These are phyloP conservation scores for Solanum okadae DNA, from an alignment of 257 asterid species.

Conservation along the genomic window DNA sequence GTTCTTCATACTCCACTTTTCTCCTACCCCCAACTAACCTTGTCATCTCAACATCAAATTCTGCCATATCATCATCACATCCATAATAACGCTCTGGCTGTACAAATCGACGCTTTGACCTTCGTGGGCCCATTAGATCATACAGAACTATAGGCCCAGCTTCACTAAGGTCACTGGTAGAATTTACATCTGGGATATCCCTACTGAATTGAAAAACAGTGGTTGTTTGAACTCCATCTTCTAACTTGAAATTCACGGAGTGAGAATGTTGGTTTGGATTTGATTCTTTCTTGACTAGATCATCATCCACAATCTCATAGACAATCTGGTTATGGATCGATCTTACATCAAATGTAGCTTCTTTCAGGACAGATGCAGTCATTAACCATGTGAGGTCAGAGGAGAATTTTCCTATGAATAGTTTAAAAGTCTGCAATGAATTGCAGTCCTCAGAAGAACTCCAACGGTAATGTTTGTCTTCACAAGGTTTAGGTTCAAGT, in stretches of 20 bases:
- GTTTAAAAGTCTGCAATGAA: constrained; percentile 40
- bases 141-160: constrained; percentile 24
- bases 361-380: constrained; percentile 53
- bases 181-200: constrained; percentile 10
- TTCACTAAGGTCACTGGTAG: constrained; percentile 9
- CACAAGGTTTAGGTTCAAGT: constrained; percentile 58
- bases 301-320: constrained; percentile 47
- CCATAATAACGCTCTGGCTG: constrained; percentile 78
- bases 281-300: constrained; percentile 6
- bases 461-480: constrained; percentile 64
- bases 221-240: constrained; percentile 42
- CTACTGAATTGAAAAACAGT: constrained; percentile 21
- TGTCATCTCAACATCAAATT: constrained; percentile 59
- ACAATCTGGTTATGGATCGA: constrained; percentile 49
- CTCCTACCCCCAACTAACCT: constrained; percentile 63
- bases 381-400: constrained; percentile 75
- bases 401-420: constrained; percentile 48
- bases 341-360: constrained; percentile 45
- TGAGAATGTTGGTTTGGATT: constrained; percentile 11
- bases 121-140: constrained; percentile 43
- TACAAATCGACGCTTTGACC: constrained; percentile 67
- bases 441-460: constrained; percentile 62
- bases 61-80: constrained; percentile 44
- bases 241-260: constrained; percentile 55
- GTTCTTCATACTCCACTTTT: constrained; percentile 15